Percentiles rank a stretch among this genome's conserved stretches.
Conservation (phyloP, 2,329 filamentous ascomycete genomes). For the Pseudogymnoascus sp. region DNA sequence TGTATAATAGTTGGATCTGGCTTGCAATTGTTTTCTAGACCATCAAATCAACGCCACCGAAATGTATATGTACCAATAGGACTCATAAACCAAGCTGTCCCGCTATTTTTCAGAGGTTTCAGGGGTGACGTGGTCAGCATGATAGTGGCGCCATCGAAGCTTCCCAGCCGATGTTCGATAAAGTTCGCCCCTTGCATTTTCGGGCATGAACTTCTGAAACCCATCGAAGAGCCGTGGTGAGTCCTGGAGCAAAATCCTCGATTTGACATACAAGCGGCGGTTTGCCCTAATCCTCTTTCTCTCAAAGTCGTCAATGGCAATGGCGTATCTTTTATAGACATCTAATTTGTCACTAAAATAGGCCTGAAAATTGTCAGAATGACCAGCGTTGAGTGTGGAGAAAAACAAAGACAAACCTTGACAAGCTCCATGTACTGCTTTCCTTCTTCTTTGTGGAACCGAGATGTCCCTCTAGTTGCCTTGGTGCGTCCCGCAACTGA, state of each 20-base stretch:
- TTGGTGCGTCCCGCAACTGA: not conserved
- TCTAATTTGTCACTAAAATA: not conserved
- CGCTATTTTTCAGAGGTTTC: not conserved
- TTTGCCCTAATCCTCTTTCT: not conserved
- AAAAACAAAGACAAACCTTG: not conserved
- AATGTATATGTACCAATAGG: not conserved
- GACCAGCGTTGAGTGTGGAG: not conserved
- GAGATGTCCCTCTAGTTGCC: not conserved
- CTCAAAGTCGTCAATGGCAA: not conserved
- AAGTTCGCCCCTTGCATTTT: not conserved
- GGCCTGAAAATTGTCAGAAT: not conserved
- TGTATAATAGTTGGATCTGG: not conserved
- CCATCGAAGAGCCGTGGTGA: not conserved
- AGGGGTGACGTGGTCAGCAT: not conserved
- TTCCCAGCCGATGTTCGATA: not conserved
- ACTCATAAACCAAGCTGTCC: not conserved
- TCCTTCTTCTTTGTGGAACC: not conserved
- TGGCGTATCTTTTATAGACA: not conserved
- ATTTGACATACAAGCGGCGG: not conserved
- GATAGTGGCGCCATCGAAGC: not conserved
- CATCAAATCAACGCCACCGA: not conserved
- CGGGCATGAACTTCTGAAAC: not conserved
- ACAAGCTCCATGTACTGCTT: not conserved
- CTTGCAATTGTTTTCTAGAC: not conserved
- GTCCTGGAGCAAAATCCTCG: not conserved